Conservation (phyloP, 768 basidiomycete genomes). For the Nidularia sp. region DNA sequence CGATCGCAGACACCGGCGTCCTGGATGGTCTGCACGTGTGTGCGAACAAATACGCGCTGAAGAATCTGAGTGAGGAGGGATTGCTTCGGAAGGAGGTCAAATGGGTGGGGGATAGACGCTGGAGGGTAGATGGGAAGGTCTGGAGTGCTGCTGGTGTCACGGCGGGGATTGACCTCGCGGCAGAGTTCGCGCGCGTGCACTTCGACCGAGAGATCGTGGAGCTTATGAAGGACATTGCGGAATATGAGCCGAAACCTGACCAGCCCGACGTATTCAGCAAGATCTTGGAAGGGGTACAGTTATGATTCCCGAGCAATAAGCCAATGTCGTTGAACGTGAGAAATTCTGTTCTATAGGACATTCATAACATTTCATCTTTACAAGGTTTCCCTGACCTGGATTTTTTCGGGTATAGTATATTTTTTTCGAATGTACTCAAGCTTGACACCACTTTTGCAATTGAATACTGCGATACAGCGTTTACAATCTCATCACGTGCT, state of each 20-base stretch:
- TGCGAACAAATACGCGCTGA: slow-evolving; percentile 11
- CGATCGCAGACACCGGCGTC: slow-evolving; percentile 14
- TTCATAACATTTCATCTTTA: too few species aligned
- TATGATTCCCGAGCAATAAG: background rate
- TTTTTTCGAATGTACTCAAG: too few species aligned
- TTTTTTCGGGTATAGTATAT: too few species aligned
- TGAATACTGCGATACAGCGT: too few species aligned
- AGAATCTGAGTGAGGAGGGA: background rate
- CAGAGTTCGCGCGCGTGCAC: slow-evolving; percentile 16
- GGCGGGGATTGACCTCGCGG: slow-evolving; percentile 19
- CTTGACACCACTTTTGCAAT: too few species aligned
- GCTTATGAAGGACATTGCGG: slow-evolving; percentile 8
- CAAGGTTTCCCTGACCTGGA: too few species aligned
- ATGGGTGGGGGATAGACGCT: slow-evolving; percentile 19
- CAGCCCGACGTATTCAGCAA: slow-evolving; percentile 16
- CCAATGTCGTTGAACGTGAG: too few species aligned
- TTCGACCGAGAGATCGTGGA: slow-evolving; percentile 15
- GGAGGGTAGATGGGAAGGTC: slow-evolving; percentile 18
- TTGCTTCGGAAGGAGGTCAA: slow-evolving; percentile 12
- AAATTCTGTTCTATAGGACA: too few species aligned
- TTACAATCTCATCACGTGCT: too few species aligned
- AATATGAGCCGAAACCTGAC: slow-evolving; percentile 15
- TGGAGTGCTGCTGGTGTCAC: slow-evolving; percentile 22
- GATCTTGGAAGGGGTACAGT: slow-evolving; percentile 14
- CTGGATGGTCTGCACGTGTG: slow-evolving; percentile 16